Evolutionary conservation across 2,329 filamentous ascomycete genomes (phyloP).

Genomic region (Gaeumannomyces sp.): DNA sequence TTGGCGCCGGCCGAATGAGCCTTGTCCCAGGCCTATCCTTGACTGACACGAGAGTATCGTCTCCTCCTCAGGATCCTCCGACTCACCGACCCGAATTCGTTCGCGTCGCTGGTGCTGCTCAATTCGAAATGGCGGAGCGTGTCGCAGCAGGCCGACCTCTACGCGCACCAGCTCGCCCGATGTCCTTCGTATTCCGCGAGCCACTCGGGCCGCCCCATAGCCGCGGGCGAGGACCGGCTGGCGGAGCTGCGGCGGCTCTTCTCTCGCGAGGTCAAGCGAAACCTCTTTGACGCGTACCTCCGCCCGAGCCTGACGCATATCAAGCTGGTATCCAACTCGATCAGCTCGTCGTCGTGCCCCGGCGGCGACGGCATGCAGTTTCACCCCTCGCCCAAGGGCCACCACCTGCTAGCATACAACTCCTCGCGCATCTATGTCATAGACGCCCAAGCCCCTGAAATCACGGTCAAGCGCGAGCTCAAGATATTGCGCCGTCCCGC

Average conservation of each 20-base stretch:
- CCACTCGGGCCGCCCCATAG: slow-evolving; percentile 30
- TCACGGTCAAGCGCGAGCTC: slow-evolving; percentile 67
- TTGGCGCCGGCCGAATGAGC: neutral
- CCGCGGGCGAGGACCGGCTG: slow-evolving; percentile 45
- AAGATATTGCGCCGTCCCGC: slow-evolving; percentile 72
- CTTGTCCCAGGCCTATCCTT: slow-evolving; percentile 4
- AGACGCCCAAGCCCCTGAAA: slow-evolving; percentile 53
- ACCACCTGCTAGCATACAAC: slow-evolving; percentile 72
- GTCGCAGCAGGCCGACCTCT: slow-evolving; percentile 58
- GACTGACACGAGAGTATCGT: slow-evolving; percentile 12
- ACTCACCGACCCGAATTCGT: slow-evolving; percentile 54
- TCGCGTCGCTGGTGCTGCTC: slow-evolving; percentile 59
- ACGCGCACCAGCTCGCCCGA: slow-evolving; percentile 53
- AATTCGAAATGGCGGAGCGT: slow-evolving; percentile 60
- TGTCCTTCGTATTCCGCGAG: slow-evolving; percentile 54
- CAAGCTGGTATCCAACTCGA: slow-evolving; percentile 76
- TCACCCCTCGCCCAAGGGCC: slow-evolving; percentile 67
- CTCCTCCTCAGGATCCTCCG: slow-evolving; percentile 48
- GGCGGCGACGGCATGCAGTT: slow-evolving; percentile 84
- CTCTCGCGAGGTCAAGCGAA: slow-evolving; percentile 64
- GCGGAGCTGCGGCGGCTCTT: slow-evolving; percentile 59
- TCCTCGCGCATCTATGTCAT: slow-evolving; percentile 79
- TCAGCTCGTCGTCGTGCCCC: slow-evolving; percentile 76
- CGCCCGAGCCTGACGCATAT: slow-evolving; percentile 65
- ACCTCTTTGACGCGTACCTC: slow-evolving; percentile 70